These are phyloP conservation scores for Rhytidiadelphus loreus DNA, from an alignment of 225 moss, liverwort and hornwort genomes.

Conservation along the genomic window DNA sequence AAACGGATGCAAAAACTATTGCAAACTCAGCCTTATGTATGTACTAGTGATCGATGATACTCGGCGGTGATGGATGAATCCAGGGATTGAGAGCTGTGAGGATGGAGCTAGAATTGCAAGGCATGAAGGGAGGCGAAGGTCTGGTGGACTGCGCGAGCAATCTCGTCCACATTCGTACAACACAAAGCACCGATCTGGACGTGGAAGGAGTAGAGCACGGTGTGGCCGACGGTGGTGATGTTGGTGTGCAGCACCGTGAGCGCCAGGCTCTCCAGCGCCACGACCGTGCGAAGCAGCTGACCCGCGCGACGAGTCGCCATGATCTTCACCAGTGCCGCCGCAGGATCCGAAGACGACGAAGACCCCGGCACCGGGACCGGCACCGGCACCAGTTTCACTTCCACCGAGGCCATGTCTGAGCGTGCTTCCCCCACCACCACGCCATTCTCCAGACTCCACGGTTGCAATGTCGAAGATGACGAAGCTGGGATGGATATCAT, in stretches of 20 bases:
- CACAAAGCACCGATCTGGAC: constrained; percentile 16
- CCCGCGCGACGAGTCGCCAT: constrained; percentile 20
- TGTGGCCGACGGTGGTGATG: constrained; percentile 46
- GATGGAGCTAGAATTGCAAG: not conserved
- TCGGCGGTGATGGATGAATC: not conserved
- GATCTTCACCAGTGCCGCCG: constrained; percentile 38
- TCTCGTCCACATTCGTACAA: constrained; percentile 12
- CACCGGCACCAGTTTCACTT: constrained; percentile 25
- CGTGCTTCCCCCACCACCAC: constrained; percentile 24
- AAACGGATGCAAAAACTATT: not conserved
- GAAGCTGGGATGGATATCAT: not conserved
- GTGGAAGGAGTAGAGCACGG: constrained; percentile 40
- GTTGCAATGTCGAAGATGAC: not conserved
- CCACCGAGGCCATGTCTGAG: constrained; percentile 43
- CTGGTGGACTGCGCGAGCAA: constrained; percentile 36
- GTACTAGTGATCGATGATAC: not conserved
- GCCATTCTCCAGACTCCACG: not conserved
- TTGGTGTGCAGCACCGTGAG: constrained; percentile 49
- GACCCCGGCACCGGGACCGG: not conserved
- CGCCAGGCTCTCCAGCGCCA: constrained; percentile 41
- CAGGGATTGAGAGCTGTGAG: not conserved
- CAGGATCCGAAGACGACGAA: not conserved
- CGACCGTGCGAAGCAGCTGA: constrained; percentile 46
- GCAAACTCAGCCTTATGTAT: not conserved
- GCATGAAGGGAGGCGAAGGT: constrained; percentile 23